Conservation (phyloP, 768 basidiomycete species). For the Panaeolus papilionaceus region DNA sequence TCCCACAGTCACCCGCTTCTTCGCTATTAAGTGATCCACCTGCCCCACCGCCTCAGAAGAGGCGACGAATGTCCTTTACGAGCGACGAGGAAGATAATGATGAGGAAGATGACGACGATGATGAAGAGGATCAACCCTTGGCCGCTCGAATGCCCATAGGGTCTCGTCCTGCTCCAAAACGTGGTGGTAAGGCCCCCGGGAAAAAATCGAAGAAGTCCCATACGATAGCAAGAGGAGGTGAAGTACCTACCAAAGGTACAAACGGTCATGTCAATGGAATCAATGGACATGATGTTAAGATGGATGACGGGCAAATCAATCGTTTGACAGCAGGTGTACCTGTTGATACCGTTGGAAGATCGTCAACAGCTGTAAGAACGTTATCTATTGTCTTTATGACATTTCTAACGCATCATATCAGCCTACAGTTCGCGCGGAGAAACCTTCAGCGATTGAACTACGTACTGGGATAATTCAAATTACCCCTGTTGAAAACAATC, state of each 20-base stretch:
- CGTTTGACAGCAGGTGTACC: slow-evolving; percentile 84
- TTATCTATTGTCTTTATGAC: slow-evolving; percentile 18
- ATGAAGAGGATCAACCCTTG: slow-evolving; percentile 60
- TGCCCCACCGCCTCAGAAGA: slow-evolving; percentile 50
- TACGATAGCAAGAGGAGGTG: slow-evolving; percentile 53
- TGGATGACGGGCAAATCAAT: slow-evolving; percentile 79
- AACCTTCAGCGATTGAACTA: slow-evolving; percentile 81
- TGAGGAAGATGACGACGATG: slow-evolving; percentile 57
- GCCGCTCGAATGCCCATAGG: slow-evolving; percentile 48
- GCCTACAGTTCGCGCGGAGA: slow-evolving; percentile 68
- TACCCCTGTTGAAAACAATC: slow-evolving; percentile 84
- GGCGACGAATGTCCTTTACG: slow-evolving; percentile 57
- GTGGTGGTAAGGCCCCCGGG: slow-evolving; percentile 60
- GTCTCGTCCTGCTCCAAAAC: slow-evolving; percentile 38
- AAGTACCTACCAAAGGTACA: slow-evolving; percentile 47
- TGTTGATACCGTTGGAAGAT: slow-evolving; percentile 62
- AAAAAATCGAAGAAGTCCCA: slow-evolving; percentile 66
- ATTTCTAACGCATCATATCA: slow-evolving; percentile 32
- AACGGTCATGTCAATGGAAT: slow-evolving; percentile 49
- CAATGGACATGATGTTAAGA: slow-evolving; percentile 69
- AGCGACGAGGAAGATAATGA: slow-evolving; percentile 59
- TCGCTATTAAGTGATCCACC: slow-evolving; percentile 57
- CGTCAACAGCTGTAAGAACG: slow-evolving; percentile 51
- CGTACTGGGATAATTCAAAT: slow-evolving; percentile 85
- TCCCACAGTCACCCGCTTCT: slow-evolving; percentile 51